Percentiles rank a stretch among this genome's conserved stretches.
Evolutionary conservation across 1,284 basidiomycete species (phyloP).

Genomic region (Pseudozyma sp.): DNA sequence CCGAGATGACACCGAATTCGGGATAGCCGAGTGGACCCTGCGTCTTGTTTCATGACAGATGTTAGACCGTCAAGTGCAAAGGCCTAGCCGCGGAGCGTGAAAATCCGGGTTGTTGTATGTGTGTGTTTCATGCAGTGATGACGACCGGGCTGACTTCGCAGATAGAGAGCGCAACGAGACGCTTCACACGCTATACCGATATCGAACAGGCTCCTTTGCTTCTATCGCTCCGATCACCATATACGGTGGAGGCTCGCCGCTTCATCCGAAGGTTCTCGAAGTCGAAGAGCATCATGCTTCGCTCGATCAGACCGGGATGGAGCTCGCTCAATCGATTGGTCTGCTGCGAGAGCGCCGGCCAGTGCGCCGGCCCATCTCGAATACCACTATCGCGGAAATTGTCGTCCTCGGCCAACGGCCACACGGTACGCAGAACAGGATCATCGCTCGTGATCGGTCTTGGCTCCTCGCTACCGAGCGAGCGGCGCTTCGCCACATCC

Average conservation of each 20-base stretch:
- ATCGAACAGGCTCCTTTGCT: too few relatives aligned
- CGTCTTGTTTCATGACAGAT: neutral
- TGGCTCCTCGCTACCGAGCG: neutral
- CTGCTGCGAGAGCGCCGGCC: neutral
- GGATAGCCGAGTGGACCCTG: conserved; percentile 3
- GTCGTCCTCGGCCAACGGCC: neutral
- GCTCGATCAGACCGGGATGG: conserved; percentile 15
- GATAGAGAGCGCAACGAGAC: too few relatives aligned
- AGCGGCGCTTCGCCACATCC: conserved; percentile 31
- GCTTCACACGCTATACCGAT: too few relatives aligned
- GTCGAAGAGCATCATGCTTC: conserved; percentile 11
- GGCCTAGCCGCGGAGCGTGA: too few relatives aligned
- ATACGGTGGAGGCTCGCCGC: neutral
- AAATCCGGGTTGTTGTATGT: neutral
- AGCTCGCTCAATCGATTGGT: neutral
- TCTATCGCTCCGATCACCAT: neutral
- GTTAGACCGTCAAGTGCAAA: neutral
- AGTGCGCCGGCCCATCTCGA: neutral
- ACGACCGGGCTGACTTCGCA: conserved; percentile 2
- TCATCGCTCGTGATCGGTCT: too few relatives aligned
- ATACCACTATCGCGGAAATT: neutral
- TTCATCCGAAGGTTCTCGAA: neutral
- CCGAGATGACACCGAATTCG: neutral
- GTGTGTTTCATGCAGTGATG: neutral
- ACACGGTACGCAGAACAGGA: too few relatives aligned